phyloP scores from a whole-genome alignment of 2,329 filamentous ascomycete species.

The Botrytis fabae region DNA sequence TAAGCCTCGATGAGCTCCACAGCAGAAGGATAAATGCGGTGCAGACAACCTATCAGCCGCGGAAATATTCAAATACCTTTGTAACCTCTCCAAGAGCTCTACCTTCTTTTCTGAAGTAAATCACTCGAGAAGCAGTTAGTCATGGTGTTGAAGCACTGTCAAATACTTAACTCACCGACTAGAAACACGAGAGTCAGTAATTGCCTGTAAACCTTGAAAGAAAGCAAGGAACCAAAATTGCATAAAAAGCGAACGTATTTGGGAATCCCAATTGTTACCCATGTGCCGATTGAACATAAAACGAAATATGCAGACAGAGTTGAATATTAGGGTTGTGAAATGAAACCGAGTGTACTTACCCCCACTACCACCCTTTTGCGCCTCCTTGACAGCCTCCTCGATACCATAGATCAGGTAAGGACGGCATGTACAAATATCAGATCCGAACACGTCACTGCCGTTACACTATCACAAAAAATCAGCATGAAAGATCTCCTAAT shows the following conservation, averaged over 20 bases:
- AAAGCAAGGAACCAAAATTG: conserved; percentile 47
- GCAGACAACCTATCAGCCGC: conserved; percentile 14
- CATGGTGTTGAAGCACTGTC: neutral
- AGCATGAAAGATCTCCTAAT: conserved; percentile 27
- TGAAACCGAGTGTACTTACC: conserved; percentile 22
- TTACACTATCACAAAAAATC: conserved; percentile 63
- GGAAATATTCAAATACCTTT: conserved; percentile 36
- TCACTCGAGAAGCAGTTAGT: conserved; percentile 55
- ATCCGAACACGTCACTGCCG: conserved; percentile 95
- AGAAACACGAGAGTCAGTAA: conserved; percentile 15
- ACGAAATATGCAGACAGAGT: conserved; percentile 2
- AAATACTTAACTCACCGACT: conserved; percentile 14
- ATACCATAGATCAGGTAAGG: conserved; percentile 97
- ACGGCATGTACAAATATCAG: conserved; percentile 94
- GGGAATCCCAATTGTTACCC: neutral
- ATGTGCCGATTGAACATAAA: conserved; percentile 1
- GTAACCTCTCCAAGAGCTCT: conserved; percentile 86
- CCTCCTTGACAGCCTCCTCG: conserved; percentile 95
- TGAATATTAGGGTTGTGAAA: neutral
- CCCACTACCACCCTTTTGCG: conserved; percentile 58
- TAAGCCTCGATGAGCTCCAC: conserved; percentile 19
- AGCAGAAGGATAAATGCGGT: conserved; percentile 25
- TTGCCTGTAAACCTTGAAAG: neutral
- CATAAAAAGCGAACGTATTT: conserved; percentile 65
- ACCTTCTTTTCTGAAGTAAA: conserved; percentile 98